phyloP scores from a whole-genome alignment of 2,329 filamentous ascomycete genomes.

The Microascus cirrosus region DNA sequence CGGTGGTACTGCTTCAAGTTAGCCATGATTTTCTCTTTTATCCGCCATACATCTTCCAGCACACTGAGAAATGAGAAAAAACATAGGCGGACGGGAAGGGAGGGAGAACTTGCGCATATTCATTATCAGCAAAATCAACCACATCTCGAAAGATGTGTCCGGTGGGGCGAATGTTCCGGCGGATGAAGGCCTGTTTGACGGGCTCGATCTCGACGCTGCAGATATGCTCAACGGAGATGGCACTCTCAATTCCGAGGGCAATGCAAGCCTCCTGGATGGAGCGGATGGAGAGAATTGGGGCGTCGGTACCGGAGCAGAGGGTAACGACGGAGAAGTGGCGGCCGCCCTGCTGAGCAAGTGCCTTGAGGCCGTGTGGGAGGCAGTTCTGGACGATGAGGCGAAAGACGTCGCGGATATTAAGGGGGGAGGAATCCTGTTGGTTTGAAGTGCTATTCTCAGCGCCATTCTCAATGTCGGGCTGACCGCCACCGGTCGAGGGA shows the following conservation, averaged over 20 bases:
- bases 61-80: neutral
- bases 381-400: neutral
- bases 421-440: neutral
- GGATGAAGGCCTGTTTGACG: slow-evolving; percentile 54
- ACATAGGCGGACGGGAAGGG: too few relatives aligned
- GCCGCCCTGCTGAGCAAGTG: neutral
- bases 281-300: slow-evolving; percentile 55
- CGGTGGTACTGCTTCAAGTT: slow-evolving; percentile 43
- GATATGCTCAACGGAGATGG: slow-evolving; percentile 37
- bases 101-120: slow-evolving; percentile 29
- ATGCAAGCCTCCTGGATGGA: slow-evolving; percentile 36
- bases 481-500: neutral
- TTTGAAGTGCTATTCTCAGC: neutral
- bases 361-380: neutral
- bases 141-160: slow-evolving; percentile 47
- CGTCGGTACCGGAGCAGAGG: slow-evolving; percentile 70
- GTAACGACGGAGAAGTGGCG: slow-evolving; percentile 41
- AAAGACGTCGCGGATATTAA: neutral
- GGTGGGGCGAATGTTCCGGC: slow-evolving; percentile 41
- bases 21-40: neutral
- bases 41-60: neutral
- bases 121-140: slow-evolving; percentile 34
- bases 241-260: slow-evolving; percentile 14
- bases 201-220: slow-evolving; percentile 55
- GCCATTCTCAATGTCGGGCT: neutral